A percentile compares a stretch with the other conserved stretches of the same genome.
phyloP scores from a whole-genome alignment of 345 rosid genomes.

The Eucalyptus viminalis region DNA sequence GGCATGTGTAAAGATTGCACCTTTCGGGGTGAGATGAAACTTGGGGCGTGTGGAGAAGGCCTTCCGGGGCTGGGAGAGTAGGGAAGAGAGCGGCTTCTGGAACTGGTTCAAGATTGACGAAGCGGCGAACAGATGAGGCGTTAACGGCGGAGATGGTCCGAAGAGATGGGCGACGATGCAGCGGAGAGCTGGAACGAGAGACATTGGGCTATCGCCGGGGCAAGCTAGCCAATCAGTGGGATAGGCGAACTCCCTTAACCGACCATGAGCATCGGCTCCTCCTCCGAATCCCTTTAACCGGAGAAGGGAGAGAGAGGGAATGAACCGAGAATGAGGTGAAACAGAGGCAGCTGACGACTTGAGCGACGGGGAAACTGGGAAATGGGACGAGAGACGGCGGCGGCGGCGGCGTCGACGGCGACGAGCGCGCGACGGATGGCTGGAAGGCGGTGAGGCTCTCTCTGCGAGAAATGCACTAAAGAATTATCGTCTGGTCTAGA shows the following conservation, averaged over 20 bases:
- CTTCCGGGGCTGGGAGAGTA: conserved; percentile 11
- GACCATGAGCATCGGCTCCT: background rate
- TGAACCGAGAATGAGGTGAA: background rate
- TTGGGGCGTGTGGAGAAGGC: conserved; percentile 9
- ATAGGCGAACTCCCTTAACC: background rate
- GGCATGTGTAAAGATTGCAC: background rate
- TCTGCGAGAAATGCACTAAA: background rate
- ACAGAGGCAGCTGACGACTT: background rate
- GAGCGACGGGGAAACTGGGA: background rate
- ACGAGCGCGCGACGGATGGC: background rate
- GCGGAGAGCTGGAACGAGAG: conserved; percentile 20
- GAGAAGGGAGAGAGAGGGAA: background rate
- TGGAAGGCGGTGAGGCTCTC: background rate
- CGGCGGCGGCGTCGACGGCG: background rate
- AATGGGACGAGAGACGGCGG: background rate
- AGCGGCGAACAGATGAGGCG: background rate
- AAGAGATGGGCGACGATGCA: conserved; percentile 12
- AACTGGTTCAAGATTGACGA: background rate
- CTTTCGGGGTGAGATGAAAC: conserved; percentile 29
- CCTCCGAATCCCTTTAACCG: background rate
- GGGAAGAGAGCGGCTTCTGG: conserved; percentile 5
- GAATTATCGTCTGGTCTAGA: background rate
- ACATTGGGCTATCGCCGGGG: background rate
- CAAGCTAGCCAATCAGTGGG: background rate
- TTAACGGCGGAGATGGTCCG: background rate